Base-by-base conservation (phyloP, 1,284 basidiomycete genomes). In the Wallemia hederae region DNA sequence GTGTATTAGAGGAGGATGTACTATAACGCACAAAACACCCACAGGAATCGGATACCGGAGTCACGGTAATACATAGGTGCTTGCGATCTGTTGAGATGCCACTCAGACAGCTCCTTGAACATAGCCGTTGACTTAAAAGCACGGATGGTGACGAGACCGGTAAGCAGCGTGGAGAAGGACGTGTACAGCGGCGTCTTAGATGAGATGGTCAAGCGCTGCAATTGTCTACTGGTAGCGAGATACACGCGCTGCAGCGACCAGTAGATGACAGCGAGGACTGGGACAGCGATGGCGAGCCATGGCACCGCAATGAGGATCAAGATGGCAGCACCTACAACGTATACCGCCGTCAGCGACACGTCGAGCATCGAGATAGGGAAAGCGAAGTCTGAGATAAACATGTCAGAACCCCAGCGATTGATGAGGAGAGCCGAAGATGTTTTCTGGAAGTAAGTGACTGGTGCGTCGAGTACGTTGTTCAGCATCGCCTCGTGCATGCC, bases 101-200 rank as follows among this genome's bases (percentile, higher is more conserved):
- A 39, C 11, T 64, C 63, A 58, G 62, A 65, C 39, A 63, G 59
- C 0, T 29, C 27, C 27, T 63, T 60, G 61, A 67, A 66, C 24
- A 65, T 33, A 7, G 59, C 60, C 39, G 67, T 62, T 5, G 64
- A 64, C 2, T 60, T 59, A 55, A 64, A 65, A 0, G 64, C 67
- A 33, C 62, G 66, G 31, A 69, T 67, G 17, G 65, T 66, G 7
- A 64, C 65, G 1, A 69, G 63, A 7, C 67, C 67, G 2, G 64
- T 61, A 5, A 69, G 60, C 1, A 66, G 65, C 0, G 65, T 66
- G 2, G 65, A 64, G 55, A 69, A 69, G 5, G 61, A 59, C 1
- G 66, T 65, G 59, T 67, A 66, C 24, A 69, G 33, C 2, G 67
- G 67, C 11, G 65, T 66, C 56, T 69, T 69, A 55, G 66, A 65